These are phyloP conservation scores for Colletotrichum lentis DNA, from an alignment of 2,329 filamentous ascomycete genomes.

Conservation along the genomic window DNA sequence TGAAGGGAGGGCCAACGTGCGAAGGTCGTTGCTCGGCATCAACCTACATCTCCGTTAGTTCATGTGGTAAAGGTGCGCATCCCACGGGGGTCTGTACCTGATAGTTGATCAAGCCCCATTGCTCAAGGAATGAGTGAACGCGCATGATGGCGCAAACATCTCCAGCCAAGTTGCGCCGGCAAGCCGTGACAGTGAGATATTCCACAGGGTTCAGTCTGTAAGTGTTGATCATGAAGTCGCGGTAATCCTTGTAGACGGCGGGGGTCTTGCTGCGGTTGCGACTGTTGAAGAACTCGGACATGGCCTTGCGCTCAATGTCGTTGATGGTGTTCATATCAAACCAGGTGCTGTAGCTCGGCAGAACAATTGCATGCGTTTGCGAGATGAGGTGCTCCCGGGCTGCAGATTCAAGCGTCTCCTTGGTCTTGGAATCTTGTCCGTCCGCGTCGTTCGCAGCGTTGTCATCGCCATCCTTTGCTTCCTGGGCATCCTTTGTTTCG, in stretches of 20 bases:
- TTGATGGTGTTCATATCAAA: slow-evolving; percentile 97
- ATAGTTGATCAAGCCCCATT: slow-evolving; percentile 99
- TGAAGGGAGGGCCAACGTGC: slow-evolving; percentile 94
- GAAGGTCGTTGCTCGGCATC: slow-evolving; percentile 95
- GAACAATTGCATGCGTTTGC: slow-evolving; percentile 93
- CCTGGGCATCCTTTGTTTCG: slow-evolving; percentile 55
- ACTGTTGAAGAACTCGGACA: slow-evolving; percentile 98
- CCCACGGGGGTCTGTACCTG: slow-evolving; percentile 68
- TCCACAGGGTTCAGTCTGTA: slow-evolving; percentile 95
- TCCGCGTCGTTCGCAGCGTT: slow-evolving; percentile 57
- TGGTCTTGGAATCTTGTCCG: slow-evolving; percentile 71
- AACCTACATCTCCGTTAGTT: slow-evolving; percentile 65
- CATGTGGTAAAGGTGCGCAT: background rate
- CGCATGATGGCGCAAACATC: slow-evolving; percentile 99
- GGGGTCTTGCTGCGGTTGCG: slow-evolving; percentile 98
- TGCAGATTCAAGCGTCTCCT: slow-evolving; percentile 82
- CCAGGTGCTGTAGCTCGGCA: slow-evolving; percentile 98
- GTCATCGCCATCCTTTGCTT: slow-evolving; percentile 54
- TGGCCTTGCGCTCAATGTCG: slow-evolving; percentile 88
- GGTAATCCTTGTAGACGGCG: slow-evolving; percentile 97
- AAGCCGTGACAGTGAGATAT: slow-evolving; percentile 96
- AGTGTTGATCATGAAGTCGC: slow-evolving; percentile 99
- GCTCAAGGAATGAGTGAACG: slow-evolving; percentile 95
- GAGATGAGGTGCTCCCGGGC: slow-evolving; percentile 91
- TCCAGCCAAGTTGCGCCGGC: slow-evolving; percentile 90